Evolutionary conservation across 495 filamentous ascomycete genomes (phyloP).

Genomic region (Echria macrotheca): DNA sequence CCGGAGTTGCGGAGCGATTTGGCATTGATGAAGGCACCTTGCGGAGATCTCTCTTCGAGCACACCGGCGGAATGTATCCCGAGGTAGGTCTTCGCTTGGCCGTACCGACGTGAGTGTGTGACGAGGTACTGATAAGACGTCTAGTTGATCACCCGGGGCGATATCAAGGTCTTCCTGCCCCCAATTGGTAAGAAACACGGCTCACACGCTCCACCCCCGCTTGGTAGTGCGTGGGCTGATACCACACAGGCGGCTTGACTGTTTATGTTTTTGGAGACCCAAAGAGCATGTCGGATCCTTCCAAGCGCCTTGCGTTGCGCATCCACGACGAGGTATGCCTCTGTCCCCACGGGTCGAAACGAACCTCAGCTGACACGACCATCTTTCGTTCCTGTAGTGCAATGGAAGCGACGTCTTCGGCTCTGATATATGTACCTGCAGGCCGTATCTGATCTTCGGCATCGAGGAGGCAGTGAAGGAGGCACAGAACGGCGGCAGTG

Average conservation of each 20-base stretch:
- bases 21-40: slow-evolving; percentile 89
- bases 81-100: slow-evolving; percentile 42
- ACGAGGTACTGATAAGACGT: slow-evolving; percentile 14
- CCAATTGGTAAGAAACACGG: slow-evolving; percentile 59
- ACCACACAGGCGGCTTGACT: slow-evolving; percentile 70
- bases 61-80: slow-evolving; percentile 89
- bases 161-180: slow-evolving; percentile 93
- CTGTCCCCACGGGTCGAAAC: neutral
- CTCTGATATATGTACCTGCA: slow-evolving; percentile 96
- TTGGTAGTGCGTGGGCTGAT: slow-evolving; percentile 17
- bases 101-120: neutral
- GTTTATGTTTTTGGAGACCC: slow-evolving; percentile 97
- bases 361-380: slow-evolving; percentile 8
- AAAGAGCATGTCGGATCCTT: slow-evolving; percentile 84
- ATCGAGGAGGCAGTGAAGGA: slow-evolving; percentile 96
- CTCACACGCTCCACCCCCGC: neutral
- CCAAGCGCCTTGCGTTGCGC: slow-evolving; percentile 76
- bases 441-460: slow-evolving; percentile 94
- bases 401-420: slow-evolving; percentile 98
- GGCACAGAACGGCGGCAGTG: slow-evolving; percentile 88
- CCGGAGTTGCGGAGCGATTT: slow-evolving; percentile 90
- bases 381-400: slow-evolving; percentile 48
- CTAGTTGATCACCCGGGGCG: slow-evolving; percentile 78
- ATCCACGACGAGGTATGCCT: slow-evolving; percentile 77
- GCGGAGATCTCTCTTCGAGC: slow-evolving; percentile 83